Evolutionary conservation across 1,139 yeast species (phyloP).

Genomic region (Pichia sp.): DNA sequence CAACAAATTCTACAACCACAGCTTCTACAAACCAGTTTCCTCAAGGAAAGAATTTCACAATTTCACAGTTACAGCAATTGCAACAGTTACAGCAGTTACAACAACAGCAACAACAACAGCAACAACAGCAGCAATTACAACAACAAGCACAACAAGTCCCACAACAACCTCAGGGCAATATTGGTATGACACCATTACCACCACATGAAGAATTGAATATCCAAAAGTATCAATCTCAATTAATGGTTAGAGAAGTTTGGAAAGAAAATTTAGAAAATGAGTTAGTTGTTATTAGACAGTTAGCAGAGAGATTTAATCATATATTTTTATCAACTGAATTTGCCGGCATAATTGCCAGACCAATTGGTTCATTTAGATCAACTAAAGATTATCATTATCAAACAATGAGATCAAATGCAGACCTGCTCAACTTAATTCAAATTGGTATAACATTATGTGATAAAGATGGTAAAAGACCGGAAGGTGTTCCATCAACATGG

Average conservation of each 20-base stretch:
- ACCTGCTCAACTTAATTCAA: constrained; percentile 77
- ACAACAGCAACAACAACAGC: constrained; percentile 15
- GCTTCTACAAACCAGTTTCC: constrained; percentile 8
- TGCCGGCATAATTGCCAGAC: constrained; percentile 94
- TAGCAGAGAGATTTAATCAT: constrained; percentile 62
- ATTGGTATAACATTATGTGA: constrained; percentile 83
- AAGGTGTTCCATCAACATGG: constrained; percentile 75
- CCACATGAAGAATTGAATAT: constrained; percentile 16
- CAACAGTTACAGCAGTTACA: constrained; percentile 14
- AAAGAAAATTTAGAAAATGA: constrained; percentile 75
- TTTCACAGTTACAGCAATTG: constrained; percentile 18
- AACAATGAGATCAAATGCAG: constrained; percentile 87
- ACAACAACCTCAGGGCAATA: constrained; percentile 20
- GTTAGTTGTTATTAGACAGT: constrained; percentile 63
- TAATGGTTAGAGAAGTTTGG: constrained; percentile 72
- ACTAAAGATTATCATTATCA: constrained; percentile 94
- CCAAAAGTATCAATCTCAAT: constrained; percentile 23
- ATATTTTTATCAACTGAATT: constrained; percentile 85
- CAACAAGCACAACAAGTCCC: constrained; percentile 15
- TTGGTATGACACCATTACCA: constrained; percentile 31
- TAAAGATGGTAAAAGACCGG: constrained; percentile 68
- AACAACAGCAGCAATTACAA: constrained; percentile 12
- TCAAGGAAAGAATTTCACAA: constrained; percentile 13
- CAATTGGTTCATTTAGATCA: constrained; percentile 90
- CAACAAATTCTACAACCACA: background rate